Base-by-base conservation (phyloP, 2,329 filamentous ascomycete species). In the Sodiomyces alkalinus region DNA sequence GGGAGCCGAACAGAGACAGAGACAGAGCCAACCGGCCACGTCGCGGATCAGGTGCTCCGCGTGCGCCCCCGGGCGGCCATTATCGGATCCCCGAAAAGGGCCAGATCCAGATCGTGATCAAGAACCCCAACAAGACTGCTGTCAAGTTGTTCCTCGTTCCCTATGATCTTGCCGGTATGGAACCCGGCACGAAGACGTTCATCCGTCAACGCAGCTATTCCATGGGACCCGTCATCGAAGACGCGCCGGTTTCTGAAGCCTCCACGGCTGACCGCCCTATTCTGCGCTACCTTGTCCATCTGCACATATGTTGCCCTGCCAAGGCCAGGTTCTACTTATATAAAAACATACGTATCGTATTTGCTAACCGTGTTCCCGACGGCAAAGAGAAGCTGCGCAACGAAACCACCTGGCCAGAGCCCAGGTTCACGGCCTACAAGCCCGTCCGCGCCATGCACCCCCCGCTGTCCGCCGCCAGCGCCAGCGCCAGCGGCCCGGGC, bases 91-190 rank as follows among this genome's bases (percentile, higher is more conserved):
- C 90, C 0, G 77, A 90, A 45, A 80, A 86, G 49, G 90, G 90
- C 0, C 90, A 96, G 51, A 62, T 98, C 10, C 90, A 98, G 44
- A 92, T 98, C 38, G 78, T 98, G 36, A 82, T 98, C 49, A 96
- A 96, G 50, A 98, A 96, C 43, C 87, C 86, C 11, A 93, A 96
- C 56, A 96, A 96, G 48, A 96, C 90, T 4, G 90, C 90, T 1
- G 87, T 96, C 30, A 96, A 98, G 51, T 62, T 98, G 1, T 96
- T 96, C 41, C 64, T 96, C 15, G 73, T 98, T 3, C 90, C 87
- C 0, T 98, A 96, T 42, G 85, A 96, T 47, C 61, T 98, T 2
- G 67, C 73, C 1, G 87, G 83, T 28, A 98, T 98, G 87, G 79
- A 90, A 36, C 70, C 83, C 0, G 85, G 85, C 0, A 92, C 83